Percentiles rank a stretch among this genome's conserved stretches.
Conservation (phyloP, 495 filamentous ascomycete genomes). For the Xylaria palmicola region DNA sequence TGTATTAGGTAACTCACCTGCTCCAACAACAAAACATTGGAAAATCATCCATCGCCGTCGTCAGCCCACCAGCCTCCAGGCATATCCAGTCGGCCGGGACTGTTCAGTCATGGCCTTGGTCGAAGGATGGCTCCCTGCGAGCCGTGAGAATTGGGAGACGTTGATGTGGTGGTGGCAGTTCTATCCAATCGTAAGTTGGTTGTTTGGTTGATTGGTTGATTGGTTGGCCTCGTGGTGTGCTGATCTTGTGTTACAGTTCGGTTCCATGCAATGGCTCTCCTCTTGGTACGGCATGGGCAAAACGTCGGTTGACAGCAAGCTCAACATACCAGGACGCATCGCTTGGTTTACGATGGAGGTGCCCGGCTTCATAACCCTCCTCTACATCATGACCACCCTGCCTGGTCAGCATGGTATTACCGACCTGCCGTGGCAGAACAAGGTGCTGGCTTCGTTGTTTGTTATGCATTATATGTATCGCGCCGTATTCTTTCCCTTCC, state of each 20-base stretch:
- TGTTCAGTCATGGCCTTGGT: constrained; percentile 33
- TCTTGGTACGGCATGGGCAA: constrained; percentile 79
- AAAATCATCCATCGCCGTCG: not conserved
- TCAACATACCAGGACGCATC: constrained; percentile 87
- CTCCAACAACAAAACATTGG: not conserved
- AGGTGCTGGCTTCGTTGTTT: constrained; percentile 63
- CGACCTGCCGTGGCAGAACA: constrained; percentile 65
- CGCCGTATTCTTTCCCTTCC: constrained; percentile 74
- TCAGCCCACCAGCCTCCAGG: not conserved
- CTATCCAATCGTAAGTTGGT: constrained; percentile 39
- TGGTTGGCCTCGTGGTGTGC: not conserved
- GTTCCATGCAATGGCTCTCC: constrained; percentile 60
- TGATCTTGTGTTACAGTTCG: constrained; percentile 42
- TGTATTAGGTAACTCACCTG: no score
- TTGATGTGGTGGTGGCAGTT: constrained; percentile 54
- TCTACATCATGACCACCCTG: constrained; percentile 72
- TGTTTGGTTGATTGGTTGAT: not conserved
- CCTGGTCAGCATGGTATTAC: constrained; percentile 51
- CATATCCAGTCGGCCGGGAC: no score
- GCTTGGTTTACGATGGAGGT: constrained; percentile 88
- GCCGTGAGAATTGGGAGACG: constrained; percentile 48
- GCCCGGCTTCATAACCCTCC: constrained; percentile 69
- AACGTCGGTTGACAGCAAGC: constrained; percentile 66
- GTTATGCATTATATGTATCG: constrained; percentile 87
- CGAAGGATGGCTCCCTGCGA: constrained; percentile 52